phyloP scores from a whole-genome alignment of 2,329 filamentous ascomycete species.

The Penicillium glabrum region DNA sequence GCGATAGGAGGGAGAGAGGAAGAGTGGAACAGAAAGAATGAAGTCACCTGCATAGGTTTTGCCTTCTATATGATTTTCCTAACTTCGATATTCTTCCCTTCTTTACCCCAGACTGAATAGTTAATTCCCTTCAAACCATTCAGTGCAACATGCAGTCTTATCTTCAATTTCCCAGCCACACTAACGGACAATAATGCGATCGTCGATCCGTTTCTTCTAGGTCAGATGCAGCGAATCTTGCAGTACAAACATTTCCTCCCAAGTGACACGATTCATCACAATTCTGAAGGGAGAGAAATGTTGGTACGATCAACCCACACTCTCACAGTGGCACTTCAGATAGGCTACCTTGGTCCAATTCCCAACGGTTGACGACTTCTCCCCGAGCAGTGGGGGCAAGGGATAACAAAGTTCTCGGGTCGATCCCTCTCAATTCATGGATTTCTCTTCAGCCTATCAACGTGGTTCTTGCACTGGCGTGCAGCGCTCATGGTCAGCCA shows the following conservation, averaged over 20 bases:
- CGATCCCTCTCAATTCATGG: constrained; percentile 7
- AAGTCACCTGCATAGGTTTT: neutral
- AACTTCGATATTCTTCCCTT: neutral
- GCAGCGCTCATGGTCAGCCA: constrained; percentile 5
- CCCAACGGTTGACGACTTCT: neutral
- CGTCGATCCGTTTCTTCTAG: neutral
- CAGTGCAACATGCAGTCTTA: neutral
- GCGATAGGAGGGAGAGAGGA: neutral
- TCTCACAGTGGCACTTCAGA: neutral
- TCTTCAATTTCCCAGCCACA: neutral
- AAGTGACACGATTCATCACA: neutral
- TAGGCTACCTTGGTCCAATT: neutral
- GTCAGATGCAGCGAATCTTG: neutral
- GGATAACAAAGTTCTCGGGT: constrained; percentile 16
- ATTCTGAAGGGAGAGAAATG: neutral
- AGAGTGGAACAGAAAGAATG: neutral
- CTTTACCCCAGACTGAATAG: neutral
- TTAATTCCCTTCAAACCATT: neutral
- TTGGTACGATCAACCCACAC: neutral
- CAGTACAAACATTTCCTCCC: neutral
- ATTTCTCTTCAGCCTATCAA: constrained; percentile 16
- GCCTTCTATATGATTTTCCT: neutral
- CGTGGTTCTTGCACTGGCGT: constrained; percentile 2
- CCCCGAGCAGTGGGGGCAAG: constrained; percentile 4
- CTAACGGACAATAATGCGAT: neutral